Conservation (phyloP, 768 basidiomycete species). For the Rhodotorula babjevae region DNA sequence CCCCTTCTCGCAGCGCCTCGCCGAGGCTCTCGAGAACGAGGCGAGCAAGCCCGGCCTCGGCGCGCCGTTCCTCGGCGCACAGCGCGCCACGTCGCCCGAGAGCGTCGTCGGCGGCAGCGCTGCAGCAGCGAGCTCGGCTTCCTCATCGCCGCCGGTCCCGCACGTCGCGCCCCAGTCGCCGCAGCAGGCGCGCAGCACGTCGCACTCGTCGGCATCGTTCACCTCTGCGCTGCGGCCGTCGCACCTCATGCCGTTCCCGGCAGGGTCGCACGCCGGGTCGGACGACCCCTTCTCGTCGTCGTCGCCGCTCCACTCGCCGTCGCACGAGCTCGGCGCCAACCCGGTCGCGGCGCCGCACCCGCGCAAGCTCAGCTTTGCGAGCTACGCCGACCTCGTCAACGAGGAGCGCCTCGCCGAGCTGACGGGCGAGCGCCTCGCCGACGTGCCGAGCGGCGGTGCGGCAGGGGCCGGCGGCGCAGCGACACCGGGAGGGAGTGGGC, state of each 20-base stretch:
- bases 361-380: constrained; percentile 18
- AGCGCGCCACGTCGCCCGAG: background rate
- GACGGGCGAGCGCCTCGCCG: constrained; percentile 24
- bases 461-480: background rate
- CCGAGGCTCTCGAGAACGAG: constrained; percentile 30
- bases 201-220: background rate
- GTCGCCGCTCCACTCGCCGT: constrained; percentile 10
- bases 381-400: constrained; percentile 34
- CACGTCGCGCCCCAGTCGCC: too few species aligned
- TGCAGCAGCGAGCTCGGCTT: background rate
- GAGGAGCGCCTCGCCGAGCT: constrained; percentile 38
- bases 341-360: constrained; percentile 25
- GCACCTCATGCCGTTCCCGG: constrained; percentile 14
- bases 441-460: background rate
- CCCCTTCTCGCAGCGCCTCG: constrained; percentile 25
- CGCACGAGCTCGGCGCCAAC: background rate
- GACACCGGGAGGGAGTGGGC: background rate
- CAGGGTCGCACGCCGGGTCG: background rate
- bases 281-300: constrained; percentile 12
- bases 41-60: constrained; percentile 13
- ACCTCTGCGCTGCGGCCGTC: constrained; percentile 13
- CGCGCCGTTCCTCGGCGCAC: background rate
- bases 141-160: background rate
- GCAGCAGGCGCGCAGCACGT: too few species aligned
- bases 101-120: background rate